Evolutionary conservation across 192 early-diverging fungal species (phyloP), one percentile per base, ranked within the genome.

Genomic region (Lobulomyces angularis): DNA sequence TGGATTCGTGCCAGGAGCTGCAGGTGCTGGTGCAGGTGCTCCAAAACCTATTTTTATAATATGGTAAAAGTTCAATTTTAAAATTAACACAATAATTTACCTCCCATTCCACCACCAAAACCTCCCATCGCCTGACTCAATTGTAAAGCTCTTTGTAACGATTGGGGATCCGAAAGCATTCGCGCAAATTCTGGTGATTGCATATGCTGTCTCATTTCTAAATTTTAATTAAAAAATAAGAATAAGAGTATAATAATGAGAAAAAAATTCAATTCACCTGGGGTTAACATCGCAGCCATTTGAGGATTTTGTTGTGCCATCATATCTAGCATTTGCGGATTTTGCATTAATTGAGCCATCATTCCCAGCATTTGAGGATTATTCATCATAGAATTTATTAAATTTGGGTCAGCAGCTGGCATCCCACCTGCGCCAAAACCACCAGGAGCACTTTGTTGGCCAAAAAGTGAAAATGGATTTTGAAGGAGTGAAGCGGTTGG

Each of bases 151-250:
- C 69, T 71, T 26, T 81, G 70, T 47, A 94, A 56, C 21, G 77
- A 52, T 20, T 90, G 74, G 9, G 93, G 93, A 61, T 94, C 82
- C 43, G 80, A 55, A 44, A 90, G 67, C 74, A 94, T 84, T 21
- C 43, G 36, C 34, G 62, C 46, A 43, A 72, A 68, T 21, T 53
- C 44, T 12, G 53, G 49, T 33, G 76, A 74, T 35, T 73, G 73
- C 58, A 94, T 74, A 74, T 86, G 83, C 56, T 75, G 57, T 41
- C 89, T 82, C 57, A 91, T 67, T 62, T 92, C 70, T n/a, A n/a
- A n/a, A n/a, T n/a, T n/a, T n/a, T n/a, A n/a, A n/a, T n/a, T n/a
- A n/a, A n/a, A n/a, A n/a, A n/a, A n/a, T n/a, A n/a, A n/a, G n/a
- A n/a, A n/a, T n/a, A n/a, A n/a, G n/a, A n/a, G n/a, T n/a, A n/a